Conservation (phyloP, 192 early-diverging fungal genomes). For the Pecoramyces ruminantium region DNA sequence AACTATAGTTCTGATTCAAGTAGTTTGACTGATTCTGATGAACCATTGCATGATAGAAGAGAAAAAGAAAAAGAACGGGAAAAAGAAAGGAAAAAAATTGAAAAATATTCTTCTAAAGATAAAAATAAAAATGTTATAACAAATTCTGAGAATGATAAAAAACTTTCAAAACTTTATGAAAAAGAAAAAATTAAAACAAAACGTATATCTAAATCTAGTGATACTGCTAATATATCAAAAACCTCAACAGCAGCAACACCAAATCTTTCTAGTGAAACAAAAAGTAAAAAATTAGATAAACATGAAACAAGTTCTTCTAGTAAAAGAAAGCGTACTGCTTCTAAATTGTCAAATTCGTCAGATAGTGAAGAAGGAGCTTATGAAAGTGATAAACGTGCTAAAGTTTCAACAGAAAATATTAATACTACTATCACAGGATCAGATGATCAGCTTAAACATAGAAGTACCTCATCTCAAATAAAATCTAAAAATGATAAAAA, state of each 20-base stretch:
- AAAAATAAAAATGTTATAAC: neutral
- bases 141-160: neutral
- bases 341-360: neutral
- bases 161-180: neutral
- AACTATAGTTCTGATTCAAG: neutral
- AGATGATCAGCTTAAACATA: neutral
- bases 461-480: neutral
- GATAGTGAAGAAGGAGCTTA: neutral
- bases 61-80: neutral
- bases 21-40: neutral
- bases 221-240: neutral
- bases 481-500: neutral
- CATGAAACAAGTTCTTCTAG: neutral
- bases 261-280: neutral
- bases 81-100: neutral
- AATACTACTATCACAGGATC: too few species aligned
- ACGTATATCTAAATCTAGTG: neutral
- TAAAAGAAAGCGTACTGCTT: neutral
- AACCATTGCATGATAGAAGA: neutral
- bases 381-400: neutral
- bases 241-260: neutral
- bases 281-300: neutral
- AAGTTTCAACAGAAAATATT: neutral
- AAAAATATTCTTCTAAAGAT: neutral
- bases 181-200: neutral